phyloP scores from a whole-genome alignment of 176 grass and related monocot genomes.

The bread wheat (Triticum aestivum) region DNA sequence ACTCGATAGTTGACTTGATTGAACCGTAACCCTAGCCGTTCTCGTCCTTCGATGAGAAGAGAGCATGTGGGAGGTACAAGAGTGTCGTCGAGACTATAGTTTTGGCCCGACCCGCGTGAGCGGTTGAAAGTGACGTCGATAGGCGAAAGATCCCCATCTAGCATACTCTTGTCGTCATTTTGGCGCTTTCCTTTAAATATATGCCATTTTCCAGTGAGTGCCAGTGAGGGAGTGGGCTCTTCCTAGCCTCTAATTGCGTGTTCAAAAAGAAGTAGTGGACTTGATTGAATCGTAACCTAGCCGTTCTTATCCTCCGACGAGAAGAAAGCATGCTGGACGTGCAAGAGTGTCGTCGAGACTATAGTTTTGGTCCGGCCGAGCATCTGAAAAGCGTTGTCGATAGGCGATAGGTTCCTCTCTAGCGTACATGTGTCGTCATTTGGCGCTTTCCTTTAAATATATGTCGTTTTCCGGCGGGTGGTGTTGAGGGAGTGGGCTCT shows the following conservation, averaged over 20 bases:
- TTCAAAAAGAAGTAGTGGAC: background rate
- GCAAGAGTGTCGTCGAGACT: too few relatives aligned
- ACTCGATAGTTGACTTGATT: background rate
- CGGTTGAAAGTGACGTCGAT: rapidly evolving
- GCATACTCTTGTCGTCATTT: background rate
- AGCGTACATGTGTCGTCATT: background rate
- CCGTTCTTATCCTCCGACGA: background rate
- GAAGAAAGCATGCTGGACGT: background rate
- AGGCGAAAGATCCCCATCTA: background rate
- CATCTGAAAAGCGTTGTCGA: background rate
- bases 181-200: background rate
- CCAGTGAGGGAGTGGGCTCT: background rate
- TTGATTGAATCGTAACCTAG: background rate
- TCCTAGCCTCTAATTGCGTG: background rate
- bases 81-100: too few relatives aligned
- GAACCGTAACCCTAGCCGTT: background rate
- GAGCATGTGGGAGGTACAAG: background rate
- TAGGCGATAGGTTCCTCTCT: background rate
- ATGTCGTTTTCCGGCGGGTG: background rate
- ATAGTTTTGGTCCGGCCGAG: background rate
- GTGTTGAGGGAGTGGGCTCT: background rate
- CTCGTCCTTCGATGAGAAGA: background rate
- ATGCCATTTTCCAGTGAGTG: background rate
- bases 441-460: background rate
- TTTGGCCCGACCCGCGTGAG: rapidly evolving